Evolutionary conservation across 163 green algal species (phyloP), one percentile per base, ranked within the genome.

Genomic region (Chloroidium sp.): DNA sequence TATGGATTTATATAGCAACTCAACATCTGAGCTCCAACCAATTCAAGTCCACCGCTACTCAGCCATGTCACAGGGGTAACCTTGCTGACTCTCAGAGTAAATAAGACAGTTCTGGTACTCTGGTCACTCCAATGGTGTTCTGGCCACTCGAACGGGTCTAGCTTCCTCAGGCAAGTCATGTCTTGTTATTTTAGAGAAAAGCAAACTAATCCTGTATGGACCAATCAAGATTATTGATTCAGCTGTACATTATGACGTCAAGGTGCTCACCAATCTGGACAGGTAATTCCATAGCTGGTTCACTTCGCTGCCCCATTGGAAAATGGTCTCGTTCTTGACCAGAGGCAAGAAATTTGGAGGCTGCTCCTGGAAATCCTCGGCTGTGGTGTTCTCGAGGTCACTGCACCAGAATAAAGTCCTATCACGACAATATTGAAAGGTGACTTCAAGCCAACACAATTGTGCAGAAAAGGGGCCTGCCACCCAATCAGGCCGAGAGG

Each of bases 321-420:
- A 64, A 0, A 86, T 80, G 1, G 62, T 64, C 0, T 76, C 61
- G 1, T 83, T 36, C 0, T 61, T 69, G 14, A 90, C 85, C 67
- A 69, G 69, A 1, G 85, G 78, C 74, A 90, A 79, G 72, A 86
- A 90, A 58, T 69, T 74, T 0, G 82, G 75, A 10, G 84, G 82
- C 60, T 76, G 1, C 4, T 76, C 68, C 4, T 62, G 58, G 58
- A 72, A 79, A 10, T 82, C 81, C 14, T 78, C 69, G 2, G 84
- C 76, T 2, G 8, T 12, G 61, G 14, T 61, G n/a, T 4, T 36
- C 8, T 83, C 74, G 58, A 87, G 75, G 68, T 90, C 87, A 59
- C 74, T 84, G 69, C 78, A 75, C 2, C 2, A n/a, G 2, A 59
- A 4, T 59, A 3, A 67, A n/a, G 4, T 36, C 36, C 36, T 36